Percentiles rank a stretch among this genome's conserved stretches.
These are phyloP conservation scores for Diplodia intermedia DNA, from an alignment of 2,329 filamentous ascomycete species.

Conservation along the genomic window DNA sequence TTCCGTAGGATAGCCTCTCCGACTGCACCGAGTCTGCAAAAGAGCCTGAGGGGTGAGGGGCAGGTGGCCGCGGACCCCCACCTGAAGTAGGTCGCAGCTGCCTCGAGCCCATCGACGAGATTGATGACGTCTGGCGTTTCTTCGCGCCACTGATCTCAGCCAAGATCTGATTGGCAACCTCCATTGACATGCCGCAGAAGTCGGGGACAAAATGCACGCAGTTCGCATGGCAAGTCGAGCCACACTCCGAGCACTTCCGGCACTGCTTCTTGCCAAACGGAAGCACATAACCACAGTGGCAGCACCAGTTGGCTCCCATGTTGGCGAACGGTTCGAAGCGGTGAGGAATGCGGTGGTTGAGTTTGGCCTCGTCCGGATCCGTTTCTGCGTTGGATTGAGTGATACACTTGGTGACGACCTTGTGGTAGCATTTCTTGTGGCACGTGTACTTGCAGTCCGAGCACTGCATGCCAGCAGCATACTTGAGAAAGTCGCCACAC, in stretches of 20 bases:
- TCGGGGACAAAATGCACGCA: conserved; percentile 97
- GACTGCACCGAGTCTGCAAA: conserved; percentile 52
- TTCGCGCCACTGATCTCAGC: conserved; percentile 84
- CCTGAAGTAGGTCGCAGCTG: conserved; percentile 67
- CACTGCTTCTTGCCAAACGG: conserved; percentile 95
- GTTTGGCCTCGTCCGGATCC: conserved; percentile 98
- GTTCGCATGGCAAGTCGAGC: conserved; percentile 85
- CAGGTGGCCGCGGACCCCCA: conserved; percentile 48
- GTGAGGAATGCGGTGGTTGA: conserved; percentile 98
- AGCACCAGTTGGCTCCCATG: conserved; percentile 98
- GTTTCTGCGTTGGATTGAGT: conserved; percentile 99
- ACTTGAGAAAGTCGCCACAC: conserved; percentile 97
- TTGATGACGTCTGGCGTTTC: conserved; percentile 65
- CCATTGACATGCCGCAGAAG: conserved; percentile 99
- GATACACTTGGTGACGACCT: conserved; percentile 99
- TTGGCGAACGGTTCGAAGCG: conserved; percentile 97
- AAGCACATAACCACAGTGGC: conserved; percentile 95
- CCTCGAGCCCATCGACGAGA: conserved; percentile 66
- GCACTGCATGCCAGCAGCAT: conserved; percentile 98
- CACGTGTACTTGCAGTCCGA: conserved; percentile 99
- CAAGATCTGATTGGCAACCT: conserved; percentile 90
- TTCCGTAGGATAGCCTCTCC: conserved; percentile 57
- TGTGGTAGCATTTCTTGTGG: conserved; percentile 95
- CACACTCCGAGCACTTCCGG: conserved; percentile 93
- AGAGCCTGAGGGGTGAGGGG: conserved; percentile 41